Percentiles rank a stretch among this genome's conserved stretches.
phyloP scores from a whole-genome alignment of 805 yeast species.

The Saccharomycopsis selenospora region DNA sequence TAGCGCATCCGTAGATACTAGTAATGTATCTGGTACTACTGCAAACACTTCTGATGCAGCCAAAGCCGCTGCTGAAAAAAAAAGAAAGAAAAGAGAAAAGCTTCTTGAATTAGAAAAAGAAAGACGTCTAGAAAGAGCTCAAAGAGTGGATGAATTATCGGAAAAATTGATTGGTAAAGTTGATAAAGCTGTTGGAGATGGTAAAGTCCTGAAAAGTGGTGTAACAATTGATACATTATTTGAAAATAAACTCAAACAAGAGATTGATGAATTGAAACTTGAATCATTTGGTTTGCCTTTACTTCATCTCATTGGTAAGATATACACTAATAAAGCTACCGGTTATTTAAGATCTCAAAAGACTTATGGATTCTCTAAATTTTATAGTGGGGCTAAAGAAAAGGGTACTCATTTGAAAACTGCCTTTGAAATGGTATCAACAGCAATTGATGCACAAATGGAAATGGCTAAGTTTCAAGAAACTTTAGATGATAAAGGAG shows the following conservation, averaged over 20 bases:
- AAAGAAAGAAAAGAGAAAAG: conserved; percentile 40
- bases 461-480: conserved; percentile 67
- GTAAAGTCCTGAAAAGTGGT: conserved; percentile 23
- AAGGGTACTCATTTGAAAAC: conserved; percentile 79
- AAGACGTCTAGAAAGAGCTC: conserved; percentile 42
- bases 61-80: conserved; percentile 26
- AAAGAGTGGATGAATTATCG: conserved; percentile 45
- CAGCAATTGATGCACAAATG: conserved; percentile 83
- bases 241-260: conserved; percentile 44
- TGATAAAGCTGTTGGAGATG: conserved; percentile 37
- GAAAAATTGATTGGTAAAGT: conserved; percentile 42
- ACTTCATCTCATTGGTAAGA: conserved; percentile 72
- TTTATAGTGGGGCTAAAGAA: conserved; percentile 73
- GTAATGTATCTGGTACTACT: conserved; percentile 4
- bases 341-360: conserved; percentile 68
- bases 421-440: conserved; percentile 71
- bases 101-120: conserved; percentile 44
- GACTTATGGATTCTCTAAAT: conserved; percentile 80
- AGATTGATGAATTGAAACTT: conserved; percentile 76
- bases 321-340: conserved; percentile 68
- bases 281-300: conserved; percentile 94
- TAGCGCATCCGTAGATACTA: neutral
- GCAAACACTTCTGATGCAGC: conserved; percentile 32
- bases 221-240: conserved; percentile 26
- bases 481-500: conserved; percentile 50